Conservation (phyloP, 306 rosid genomes). For the Pyrus communis region DNA sequence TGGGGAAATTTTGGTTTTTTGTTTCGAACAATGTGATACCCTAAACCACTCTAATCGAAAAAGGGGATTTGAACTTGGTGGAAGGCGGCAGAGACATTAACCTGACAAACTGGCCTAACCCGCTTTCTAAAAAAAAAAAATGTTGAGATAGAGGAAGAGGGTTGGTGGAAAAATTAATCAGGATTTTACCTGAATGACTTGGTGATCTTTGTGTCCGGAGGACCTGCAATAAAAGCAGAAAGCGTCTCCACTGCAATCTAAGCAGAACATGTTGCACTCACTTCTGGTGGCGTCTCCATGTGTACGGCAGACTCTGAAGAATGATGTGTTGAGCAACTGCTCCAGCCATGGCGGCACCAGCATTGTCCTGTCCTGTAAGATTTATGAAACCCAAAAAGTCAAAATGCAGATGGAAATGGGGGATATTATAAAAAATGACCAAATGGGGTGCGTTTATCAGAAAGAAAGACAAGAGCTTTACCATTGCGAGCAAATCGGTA, state of each 20-base stretch:
- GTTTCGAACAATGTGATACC: neutral
- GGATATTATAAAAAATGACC: neutral
- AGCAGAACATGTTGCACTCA: slow-evolving; percentile 88
- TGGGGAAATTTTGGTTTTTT: neutral
- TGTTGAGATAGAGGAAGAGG: neutral
- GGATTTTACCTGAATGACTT: slow-evolving; percentile 68
- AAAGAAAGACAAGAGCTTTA: neutral
- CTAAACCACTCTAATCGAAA: neutral
- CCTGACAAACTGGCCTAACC: neutral
- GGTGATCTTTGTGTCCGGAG: slow-evolving; percentile 78
- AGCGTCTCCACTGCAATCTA: slow-evolving; percentile 68
- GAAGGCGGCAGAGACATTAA: neutral
- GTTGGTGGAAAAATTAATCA: neutral
- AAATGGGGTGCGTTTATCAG: neutral
- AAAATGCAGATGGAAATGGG: neutral
- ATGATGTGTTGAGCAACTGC: slow-evolving; percentile 52
- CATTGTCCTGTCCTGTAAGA: slow-evolving; percentile 56
- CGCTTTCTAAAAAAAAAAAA: neutral
- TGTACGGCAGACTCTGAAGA: slow-evolving; percentile 64
- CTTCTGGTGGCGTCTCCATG: slow-evolving; percentile 71
- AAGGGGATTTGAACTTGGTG: neutral
- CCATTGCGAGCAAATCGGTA: slow-evolving; percentile 17
- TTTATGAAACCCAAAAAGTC: neutral
- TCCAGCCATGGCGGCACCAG: slow-evolving; percentile 89
- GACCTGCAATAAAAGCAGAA: slow-evolving; percentile 95